Base-by-base conservation (phyloP, 352 stramenopile species). In the Pythium brassicae region DNA sequence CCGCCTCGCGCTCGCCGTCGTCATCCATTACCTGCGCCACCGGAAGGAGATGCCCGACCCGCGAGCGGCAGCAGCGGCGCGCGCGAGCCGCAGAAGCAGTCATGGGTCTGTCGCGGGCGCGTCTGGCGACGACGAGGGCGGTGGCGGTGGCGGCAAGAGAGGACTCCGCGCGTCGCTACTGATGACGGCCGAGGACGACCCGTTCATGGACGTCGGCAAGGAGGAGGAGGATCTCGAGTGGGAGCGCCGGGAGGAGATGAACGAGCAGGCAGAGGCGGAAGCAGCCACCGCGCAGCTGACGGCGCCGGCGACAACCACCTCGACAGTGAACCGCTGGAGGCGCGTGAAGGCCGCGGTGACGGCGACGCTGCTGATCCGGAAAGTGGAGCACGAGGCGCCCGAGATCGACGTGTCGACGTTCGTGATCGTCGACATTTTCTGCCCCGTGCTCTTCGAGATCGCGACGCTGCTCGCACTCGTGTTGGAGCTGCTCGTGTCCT, bases 21-120 rank as follows among this genome's bases (percentile, higher is more conserved):
- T 90, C 23, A 83, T 92, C 50, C 78, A 93, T 53, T 91, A 89
- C 62, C 23, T 90, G 32, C 81, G 80, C 45, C 80, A 92, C 63
- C 72, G 74, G 19, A 77, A 70, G 39, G 75, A 84, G 35, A 76
- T 91, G 52, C 66, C 72, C n/a, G 66, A 73, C 27, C 17, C 52
- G 4, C 32, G 55, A 5, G 34, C 32, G 6, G 50, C 44, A 15
- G 55, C 1, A 23, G 10, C 17, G 8, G 14, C 10, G 15, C 5
- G 14, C 10, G n/a, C n/a, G 2, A 17, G 20, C 26, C 14, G 10
- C 15, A 42, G 39, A 4, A 14, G 11, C 17, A 17, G 27, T 17
- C 5, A 10, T 19, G 27, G 19, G 17, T 5, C 14, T 23, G 11
- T 15, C 34, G 39, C 2, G 3, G 29, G n/a, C 4, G 32, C 9